Conservation (phyloP, 805 yeast genomes). For the Myxozyma geophila region DNA sequence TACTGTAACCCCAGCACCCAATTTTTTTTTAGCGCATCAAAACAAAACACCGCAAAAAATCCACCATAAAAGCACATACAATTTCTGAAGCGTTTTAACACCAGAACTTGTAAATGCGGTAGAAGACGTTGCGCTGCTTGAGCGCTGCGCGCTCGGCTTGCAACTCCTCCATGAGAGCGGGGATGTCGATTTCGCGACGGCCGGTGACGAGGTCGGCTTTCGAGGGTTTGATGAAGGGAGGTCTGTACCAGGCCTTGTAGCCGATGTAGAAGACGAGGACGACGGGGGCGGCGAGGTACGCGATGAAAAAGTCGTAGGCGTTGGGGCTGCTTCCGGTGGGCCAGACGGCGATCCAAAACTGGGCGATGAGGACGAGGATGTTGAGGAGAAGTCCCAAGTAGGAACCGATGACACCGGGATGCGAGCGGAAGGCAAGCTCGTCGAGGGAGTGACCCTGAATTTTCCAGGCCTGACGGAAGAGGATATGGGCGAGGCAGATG, state of each 20-base stretch:
- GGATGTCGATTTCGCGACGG: conserved; percentile 63
- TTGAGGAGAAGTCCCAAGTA: conserved; percentile 63
- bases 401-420: conserved; percentile 72
- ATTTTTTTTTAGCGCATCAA: too few relatives aligned
- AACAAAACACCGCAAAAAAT: background rate
- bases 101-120: conserved; percentile 62
- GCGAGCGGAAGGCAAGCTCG: conserved; percentile 70
- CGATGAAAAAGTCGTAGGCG: conserved; percentile 55
- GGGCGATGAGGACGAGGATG: conserved; percentile 66
- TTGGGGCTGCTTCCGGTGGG: conserved; percentile 57
- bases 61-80: background rate
- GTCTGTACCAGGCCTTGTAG: conserved; percentile 55
- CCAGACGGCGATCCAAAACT: conserved; percentile 81
- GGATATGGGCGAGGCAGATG: conserved; percentile 66
- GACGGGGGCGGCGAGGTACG: conserved; percentile 56
- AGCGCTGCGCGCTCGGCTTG: conserved; percentile 60
- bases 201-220: conserved; percentile 68
- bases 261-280: conserved; percentile 53
- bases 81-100: conserved; percentile 46
- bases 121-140: conserved; percentile 52
- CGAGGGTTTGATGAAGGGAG: conserved; percentile 50
- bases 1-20: too few relatives aligned
- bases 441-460: conserved; percentile 69
- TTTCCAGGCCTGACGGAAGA: conserved; percentile 66
- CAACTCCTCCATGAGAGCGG: conserved; percentile 59